phyloP scores from a whole-genome alignment of 2,329 filamentous ascomycete species.

The Colletotrichum magnum region DNA sequence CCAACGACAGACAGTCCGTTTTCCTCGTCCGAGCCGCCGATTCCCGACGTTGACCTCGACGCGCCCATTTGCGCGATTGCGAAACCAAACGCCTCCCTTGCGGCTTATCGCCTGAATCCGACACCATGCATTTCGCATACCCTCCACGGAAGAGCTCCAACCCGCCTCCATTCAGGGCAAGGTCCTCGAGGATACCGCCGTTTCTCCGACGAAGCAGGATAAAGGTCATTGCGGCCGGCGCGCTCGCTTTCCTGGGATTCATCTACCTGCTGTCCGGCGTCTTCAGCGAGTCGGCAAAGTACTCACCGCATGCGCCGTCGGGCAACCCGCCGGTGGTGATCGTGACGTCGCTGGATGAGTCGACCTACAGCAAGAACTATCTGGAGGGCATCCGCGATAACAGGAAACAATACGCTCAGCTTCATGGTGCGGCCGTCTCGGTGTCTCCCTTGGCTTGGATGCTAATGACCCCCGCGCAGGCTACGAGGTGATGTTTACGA shows the following conservation, averaged over 20 bases:
- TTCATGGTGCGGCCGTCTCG: constrained; percentile 78
- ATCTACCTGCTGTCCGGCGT: constrained; percentile 70
- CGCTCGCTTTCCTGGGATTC: constrained; percentile 68
- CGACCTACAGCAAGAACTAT: constrained; percentile 75
- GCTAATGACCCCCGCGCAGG: constrained; percentile 65
- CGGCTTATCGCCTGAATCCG: constrained; percentile 15
- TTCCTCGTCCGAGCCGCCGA: constrained; percentile 4
- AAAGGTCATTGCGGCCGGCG: constrained; percentile 69
- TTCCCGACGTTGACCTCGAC: neutral
- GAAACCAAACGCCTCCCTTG: neutral
- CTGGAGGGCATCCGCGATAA: constrained; percentile 84
- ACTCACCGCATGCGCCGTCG: constrained; percentile 54
- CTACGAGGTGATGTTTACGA: constrained; percentile 88
- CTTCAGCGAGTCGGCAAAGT: constrained; percentile 20
- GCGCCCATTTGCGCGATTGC: constrained; percentile 16
- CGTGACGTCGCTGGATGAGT: constrained; percentile 85
- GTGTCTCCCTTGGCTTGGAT: neutral
- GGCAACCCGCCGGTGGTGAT: constrained; percentile 78
- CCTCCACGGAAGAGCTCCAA: constrained; percentile 88
- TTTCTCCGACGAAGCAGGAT: constrained; percentile 73
- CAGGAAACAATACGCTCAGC: constrained; percentile 84
- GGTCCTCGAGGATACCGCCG: constrained; percentile 65
- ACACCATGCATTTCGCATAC: constrained; percentile 88
- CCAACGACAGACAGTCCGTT: constrained; percentile 9
- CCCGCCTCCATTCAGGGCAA: constrained; percentile 77